These are phyloP conservation scores for Novymonas esmeraldas DNA, from an alignment of 208 protist genomes.

Conservation along the genomic window DNA sequence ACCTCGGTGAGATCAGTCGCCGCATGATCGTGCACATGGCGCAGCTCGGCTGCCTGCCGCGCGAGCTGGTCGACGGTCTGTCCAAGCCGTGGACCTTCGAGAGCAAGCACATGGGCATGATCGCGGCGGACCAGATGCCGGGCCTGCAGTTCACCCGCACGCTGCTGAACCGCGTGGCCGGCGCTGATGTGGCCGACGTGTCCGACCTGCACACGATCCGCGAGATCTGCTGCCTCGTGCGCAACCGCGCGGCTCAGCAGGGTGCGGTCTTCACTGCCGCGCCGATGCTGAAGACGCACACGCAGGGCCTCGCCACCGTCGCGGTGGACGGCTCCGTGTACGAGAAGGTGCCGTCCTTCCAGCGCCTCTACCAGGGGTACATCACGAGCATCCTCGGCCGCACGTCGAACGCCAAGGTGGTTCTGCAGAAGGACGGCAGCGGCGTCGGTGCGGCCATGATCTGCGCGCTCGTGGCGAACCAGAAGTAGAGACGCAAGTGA, in stretches of 20 bases:
- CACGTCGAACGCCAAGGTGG: conserved; percentile 56
- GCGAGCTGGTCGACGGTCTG: conserved; percentile 38
- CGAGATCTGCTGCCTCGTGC: conserved; percentile 74
- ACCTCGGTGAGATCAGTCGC: conserved; percentile 86
- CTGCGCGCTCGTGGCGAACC: conserved; percentile 65
- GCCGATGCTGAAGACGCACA: conserved; percentile 74
- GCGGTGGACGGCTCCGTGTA: conserved; percentile 90
- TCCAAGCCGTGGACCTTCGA: conserved; percentile 57
- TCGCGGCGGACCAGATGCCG: conserved; percentile 70
- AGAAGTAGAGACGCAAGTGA: conserved; percentile 30
- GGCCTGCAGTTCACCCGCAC: conserved; percentile 70
- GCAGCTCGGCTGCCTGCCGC: conserved; percentile 57
- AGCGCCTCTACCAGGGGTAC: conserved; percentile 73
- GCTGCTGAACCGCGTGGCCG: conserved; percentile 47
- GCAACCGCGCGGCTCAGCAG: conserved; percentile 77
- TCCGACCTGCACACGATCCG: conserved; percentile 59
- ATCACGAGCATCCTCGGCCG: conserved; percentile 69
- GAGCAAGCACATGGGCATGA: conserved; percentile 59
- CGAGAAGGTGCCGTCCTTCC: conserved; percentile 88
- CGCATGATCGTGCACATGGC: conserved; percentile 61
- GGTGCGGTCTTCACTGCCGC: conserved; percentile 69
- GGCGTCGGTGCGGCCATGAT: conserved; percentile 90
- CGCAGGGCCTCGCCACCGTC: conserved; percentile 64
- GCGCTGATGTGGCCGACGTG: conserved; percentile 48
- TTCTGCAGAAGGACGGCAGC: conserved; percentile 85